Evolutionary conservation across 2,329 filamentous ascomycete species (phyloP).

Genomic region (Botrytis elliptica): DNA sequence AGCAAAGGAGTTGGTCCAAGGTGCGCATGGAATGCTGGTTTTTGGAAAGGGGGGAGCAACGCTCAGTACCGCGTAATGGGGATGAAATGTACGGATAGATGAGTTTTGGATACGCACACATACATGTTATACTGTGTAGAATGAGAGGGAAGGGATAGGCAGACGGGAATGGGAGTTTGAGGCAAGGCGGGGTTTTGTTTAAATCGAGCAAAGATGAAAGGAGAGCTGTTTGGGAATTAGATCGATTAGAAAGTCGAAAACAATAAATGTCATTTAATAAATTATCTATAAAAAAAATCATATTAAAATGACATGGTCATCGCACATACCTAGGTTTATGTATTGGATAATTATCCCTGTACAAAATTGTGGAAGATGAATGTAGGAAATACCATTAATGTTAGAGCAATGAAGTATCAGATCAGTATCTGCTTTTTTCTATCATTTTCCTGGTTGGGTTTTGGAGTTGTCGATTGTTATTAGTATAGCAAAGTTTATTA

Average conservation of each 20-base stretch:
- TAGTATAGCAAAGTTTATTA: too few relatives aligned
- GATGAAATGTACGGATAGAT: constrained; percentile 32
- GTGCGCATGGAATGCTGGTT: constrained; percentile 52
- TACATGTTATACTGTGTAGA: constrained; percentile 1
- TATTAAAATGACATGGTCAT: not conserved
- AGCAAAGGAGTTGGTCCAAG: constrained; percentile 36
- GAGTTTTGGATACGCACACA: constrained; percentile 4
- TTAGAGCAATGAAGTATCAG: too few relatives aligned
- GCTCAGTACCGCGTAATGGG: constrained; percentile 36
- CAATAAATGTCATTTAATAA: not conserved
- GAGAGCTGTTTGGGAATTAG: constrained; percentile 1
- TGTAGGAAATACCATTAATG: not conserved
- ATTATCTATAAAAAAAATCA: not conserved
- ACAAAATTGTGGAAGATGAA: not conserved
- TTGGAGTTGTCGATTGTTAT: too few relatives aligned
- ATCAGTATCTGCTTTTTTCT: too few relatives aligned
- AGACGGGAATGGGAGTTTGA: constrained; percentile 12
- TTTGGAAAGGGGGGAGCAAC: constrained; percentile 46
- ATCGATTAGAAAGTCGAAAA: not conserved
- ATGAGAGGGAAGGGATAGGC: not conserved
- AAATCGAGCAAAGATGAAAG: not conserved
- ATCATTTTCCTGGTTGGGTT: too few relatives aligned
- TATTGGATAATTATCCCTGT: not conserved
- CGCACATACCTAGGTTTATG: not conserved
- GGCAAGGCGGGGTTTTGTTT: not conserved